Evolutionary conservation across 257 asterid species (phyloP), one percentile per base, ranked within the genome.

Genomic region (Fraxinus quadrangulata): DNA sequence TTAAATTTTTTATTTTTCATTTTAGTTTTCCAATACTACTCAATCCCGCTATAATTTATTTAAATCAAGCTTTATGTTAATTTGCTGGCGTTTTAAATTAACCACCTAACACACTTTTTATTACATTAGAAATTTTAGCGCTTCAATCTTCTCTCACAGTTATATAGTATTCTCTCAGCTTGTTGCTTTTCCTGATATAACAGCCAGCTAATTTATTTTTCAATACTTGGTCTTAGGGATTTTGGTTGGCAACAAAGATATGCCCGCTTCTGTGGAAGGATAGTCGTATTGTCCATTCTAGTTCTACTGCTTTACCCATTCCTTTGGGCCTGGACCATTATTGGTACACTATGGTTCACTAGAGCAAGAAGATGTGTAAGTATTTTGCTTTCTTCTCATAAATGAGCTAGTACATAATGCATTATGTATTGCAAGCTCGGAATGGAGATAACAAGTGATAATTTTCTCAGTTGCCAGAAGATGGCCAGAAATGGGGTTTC

Each of bases 401-500:
- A 49, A 30, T 61, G 78, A 37, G 9, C 36, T 51, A 19, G 39
- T 42, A 23, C 19, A 33, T 72, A 39, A 39, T 9, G 45, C 45
- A 39, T 39, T 47, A 31, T 79, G 36, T 59, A n/a, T 72, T 56
- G 77, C 51, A 81, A 83, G 70, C 75, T 8, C 30, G 76, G 82
- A 81, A 67, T 61, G 40, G 21, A 75, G 59, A 39, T 80, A 70
- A 82, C 39, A 28, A 36, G 26, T n/a, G 7, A 36, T 74, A 74
- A 51, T 56, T 56, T 74, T 10, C 85, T 82, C 94, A 91, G 99
- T 75, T 95, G 88, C 97, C 98, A 3, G 92, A 92, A 89, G 97
- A 95, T 61, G 99, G 98, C 78, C 98, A 95, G 87, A 93, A 93
- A 73, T 93, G 98, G 99, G 99, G 98, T 67, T 95, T 95, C 84